These are phyloP conservation scores for Ustilago bromivora DNA, from an alignment of 1,284 basidiomycete species.

Conservation along the genomic window DNA sequence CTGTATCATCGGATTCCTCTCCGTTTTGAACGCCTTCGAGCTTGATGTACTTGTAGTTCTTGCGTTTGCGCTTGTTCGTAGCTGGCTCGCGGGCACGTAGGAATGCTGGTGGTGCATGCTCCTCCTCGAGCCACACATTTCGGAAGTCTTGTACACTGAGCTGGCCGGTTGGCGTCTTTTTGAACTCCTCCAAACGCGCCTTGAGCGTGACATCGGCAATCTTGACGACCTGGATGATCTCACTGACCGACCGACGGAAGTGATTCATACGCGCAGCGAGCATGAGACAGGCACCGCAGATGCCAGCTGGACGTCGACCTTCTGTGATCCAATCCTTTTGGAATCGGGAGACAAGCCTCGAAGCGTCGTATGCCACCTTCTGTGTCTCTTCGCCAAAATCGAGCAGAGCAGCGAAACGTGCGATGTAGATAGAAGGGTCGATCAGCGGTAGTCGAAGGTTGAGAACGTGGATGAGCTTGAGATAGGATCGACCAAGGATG, in stretches of 20 bases:
- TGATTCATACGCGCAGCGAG: slow-evolving; percentile 99
- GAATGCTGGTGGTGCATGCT: slow-evolving; percentile 85
- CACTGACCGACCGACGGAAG: slow-evolving; percentile 89
- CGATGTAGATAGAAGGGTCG: slow-evolving; percentile 97
- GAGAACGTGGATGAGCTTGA: slow-evolving; percentile 90
- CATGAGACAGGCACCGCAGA: slow-evolving; percentile 94
- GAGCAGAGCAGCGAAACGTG: slow-evolving; percentile 93
- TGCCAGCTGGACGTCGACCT: slow-evolving; percentile 93
- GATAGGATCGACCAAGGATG: slow-evolving; percentile 93
- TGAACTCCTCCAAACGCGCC: slow-evolving; percentile 96
- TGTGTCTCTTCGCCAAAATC: slow-evolving; percentile 96
- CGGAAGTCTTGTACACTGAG: slow-evolving; percentile 92
- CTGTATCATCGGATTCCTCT: slow-evolving; percentile 15
- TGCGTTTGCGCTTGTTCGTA: slow-evolving; percentile 74
- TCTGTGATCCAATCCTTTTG: slow-evolving; percentile 97
- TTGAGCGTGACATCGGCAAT: slow-evolving; percentile 93
- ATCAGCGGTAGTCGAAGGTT: slow-evolving; percentile 86
- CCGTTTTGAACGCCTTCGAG: slow-evolving; percentile 40
- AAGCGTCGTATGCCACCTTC: slow-evolving; percentile 91
- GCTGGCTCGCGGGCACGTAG: slow-evolving; percentile 76
- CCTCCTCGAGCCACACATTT: slow-evolving; percentile 89
- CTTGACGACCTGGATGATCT: slow-evolving; percentile 94
- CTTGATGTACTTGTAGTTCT: slow-evolving; percentile 61
- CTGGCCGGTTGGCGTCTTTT: slow-evolving; percentile 84
- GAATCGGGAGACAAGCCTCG: slow-evolving; percentile 92